Conservation (phyloP, 2,329 filamentous ascomycete genomes). For the Penicillium sp. region DNA sequence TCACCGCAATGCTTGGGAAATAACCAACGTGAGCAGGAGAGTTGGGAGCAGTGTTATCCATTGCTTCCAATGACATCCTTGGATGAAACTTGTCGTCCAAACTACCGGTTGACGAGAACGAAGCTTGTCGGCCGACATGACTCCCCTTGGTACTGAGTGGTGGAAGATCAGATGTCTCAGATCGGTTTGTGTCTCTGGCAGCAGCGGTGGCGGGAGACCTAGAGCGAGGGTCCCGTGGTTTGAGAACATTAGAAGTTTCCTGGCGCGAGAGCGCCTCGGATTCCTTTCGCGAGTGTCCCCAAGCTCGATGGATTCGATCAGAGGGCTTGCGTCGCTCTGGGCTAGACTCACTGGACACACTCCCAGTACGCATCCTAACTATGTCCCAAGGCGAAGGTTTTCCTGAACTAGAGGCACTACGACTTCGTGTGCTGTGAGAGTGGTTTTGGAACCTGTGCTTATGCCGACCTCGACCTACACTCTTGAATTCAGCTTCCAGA, state of each 20-base stretch:
- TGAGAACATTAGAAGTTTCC: constrained; percentile 10
- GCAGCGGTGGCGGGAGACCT: constrained; percentile 11
- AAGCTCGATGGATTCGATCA: constrained; percentile 7
- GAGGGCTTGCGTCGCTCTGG: constrained; percentile 33
- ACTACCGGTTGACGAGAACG: constrained; percentile 58
- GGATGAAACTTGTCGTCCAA: constrained; percentile 33
- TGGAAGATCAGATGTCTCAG: constrained; percentile 5
- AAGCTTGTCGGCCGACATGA: constrained; percentile 51
- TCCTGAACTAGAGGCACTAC: constrained; percentile 50
- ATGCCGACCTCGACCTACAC: constrained; percentile 58
- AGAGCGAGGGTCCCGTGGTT: constrained; percentile 6
- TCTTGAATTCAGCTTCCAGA: constrained; percentile 46
- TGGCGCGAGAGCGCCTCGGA: constrained; percentile 10
- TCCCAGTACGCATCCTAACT: constrained; percentile 55
- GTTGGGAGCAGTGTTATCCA: constrained; percentile 47
- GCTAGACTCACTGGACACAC: constrained; percentile 60
- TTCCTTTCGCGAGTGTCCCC: constrained; percentile 14
- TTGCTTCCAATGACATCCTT: constrained; percentile 45
- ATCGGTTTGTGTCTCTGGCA: constrained; percentile 7
- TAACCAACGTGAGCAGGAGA: constrained; percentile 44
- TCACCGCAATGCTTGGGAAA: constrained; percentile 62
- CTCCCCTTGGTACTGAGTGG: constrained; percentile 8
- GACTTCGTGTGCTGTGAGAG: constrained; percentile 58
- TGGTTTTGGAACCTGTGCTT: constrained; percentile 63
- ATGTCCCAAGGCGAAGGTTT: constrained; percentile 57